Base-by-base conservation (phyloP, 139 green algal genomes). In the Pycnococcus provasolii region DNA sequence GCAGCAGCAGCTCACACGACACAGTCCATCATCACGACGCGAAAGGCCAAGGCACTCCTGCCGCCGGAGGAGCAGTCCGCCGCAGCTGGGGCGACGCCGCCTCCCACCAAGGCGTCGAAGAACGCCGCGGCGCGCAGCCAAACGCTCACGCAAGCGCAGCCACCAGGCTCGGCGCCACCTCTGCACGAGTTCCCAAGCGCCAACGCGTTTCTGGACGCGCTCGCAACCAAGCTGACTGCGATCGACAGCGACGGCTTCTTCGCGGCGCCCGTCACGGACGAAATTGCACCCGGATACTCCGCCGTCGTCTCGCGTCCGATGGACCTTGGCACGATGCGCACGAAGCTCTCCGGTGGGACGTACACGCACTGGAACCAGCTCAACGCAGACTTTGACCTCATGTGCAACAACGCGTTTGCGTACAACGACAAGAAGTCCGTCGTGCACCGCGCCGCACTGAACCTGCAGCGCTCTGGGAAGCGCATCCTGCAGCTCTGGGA, bases 341-440 rank as follows among this genome's bases (percentile, higher is more conserved):
- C 74, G 39, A 87, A 88, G 79, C 58, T 87, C 26, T 48, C 11
- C 2, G 58, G 47, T 6, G 50, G 63, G 40, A 57, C 70, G 58
- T 88, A 83, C 58, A 70, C 62, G 45, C 74, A 66, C 11, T 85
- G 67, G 73, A 57, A 67, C 41, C 40, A 42, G 13, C 51, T 90
- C 46, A 65, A 79, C n/a, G 69, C 57, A 7, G 84, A 90, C 73
- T 82, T 90, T 66, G 78, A 88, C 53, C 71, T 84, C 3, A 85
- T 90, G 55, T 81, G 66, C 70, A 76, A 41, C 66, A 90, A 90
- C 66, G 84, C 83, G 26, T 75, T 82, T 60, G 67, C 58, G 47
- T 90, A 81, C 79, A 90, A 90, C 70, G 73, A 81, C 53, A 73
- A 74, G 65, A 69, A 76, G 43, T 78, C 53, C 41, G 64, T 69